A percentile compares a stretch with the other conserved stretches of the same genome.
phyloP scores from a whole-genome alignment of 768 basidiomycete species.

The Serendipita sp. region DNA sequence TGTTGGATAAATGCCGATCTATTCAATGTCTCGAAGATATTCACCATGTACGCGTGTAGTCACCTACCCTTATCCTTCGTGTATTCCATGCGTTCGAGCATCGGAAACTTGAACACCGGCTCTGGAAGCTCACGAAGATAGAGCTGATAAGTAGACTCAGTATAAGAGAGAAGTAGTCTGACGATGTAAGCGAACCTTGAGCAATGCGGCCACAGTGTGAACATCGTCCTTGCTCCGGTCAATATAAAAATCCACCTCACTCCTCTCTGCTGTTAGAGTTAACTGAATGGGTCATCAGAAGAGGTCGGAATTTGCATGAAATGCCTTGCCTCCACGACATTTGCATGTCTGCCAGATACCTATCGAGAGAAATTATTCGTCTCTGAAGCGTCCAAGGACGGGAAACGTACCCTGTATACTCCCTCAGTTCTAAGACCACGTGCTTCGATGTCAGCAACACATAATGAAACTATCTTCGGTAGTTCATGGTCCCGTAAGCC shows the following conservation, averaged over 20 bases:
- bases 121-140: conserved; percentile 83
- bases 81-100: conserved; percentile 70
- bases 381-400: not conserved
- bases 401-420: conserved; percentile 49
- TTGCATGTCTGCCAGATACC: conserved; percentile 75
- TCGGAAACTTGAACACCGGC: conserved; percentile 67
- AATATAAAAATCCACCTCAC: conserved; percentile 64
- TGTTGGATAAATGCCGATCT: conserved; percentile 60
- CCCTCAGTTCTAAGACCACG: conserved; percentile 67
- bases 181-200: conserved; percentile 44
- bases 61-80: conserved; percentile 55
- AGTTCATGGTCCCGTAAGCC: conserved; percentile 54
- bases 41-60: not conserved
- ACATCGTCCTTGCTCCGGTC: conserved; percentile 58
- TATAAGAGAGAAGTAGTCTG: not conserved
- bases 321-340: conserved; percentile 56
- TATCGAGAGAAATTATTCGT: conserved; percentile 18
- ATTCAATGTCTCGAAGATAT: not conserved
- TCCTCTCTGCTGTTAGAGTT: conserved; percentile 73
- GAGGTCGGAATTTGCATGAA: not conserved
- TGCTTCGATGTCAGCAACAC: conserved; percentile 68
- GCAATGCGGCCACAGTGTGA: conserved; percentile 64
- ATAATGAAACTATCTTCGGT: conserved; percentile 67
- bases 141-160: conserved; percentile 25
- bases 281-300: conserved; percentile 29